These are phyloP conservation scores for Albophoma yamanashiensis DNA, from an alignment of 2,329 filamentous ascomycete species.

Conservation along the genomic window DNA sequence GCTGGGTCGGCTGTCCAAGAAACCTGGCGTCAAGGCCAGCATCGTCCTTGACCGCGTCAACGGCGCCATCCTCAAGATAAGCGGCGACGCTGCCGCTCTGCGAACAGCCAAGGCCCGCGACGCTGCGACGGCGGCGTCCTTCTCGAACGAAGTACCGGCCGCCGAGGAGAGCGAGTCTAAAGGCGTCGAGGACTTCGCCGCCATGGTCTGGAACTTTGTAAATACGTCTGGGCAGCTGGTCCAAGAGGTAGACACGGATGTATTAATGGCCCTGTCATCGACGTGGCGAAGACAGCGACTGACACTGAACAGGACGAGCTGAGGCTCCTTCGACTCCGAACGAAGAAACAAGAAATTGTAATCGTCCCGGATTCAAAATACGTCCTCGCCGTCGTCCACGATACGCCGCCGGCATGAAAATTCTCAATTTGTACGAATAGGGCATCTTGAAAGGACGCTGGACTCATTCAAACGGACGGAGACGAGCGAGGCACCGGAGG, in stretches of 20 bases:
- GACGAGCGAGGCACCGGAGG: not conserved
- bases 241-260: constrained; percentile 62
- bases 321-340: constrained; percentile 64
- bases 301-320: constrained; percentile 53
- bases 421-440: not conserved
- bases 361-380: constrained; percentile 75
- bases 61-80: constrained; percentile 65
- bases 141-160: constrained; percentile 31
- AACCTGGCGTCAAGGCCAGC: constrained; percentile 69
- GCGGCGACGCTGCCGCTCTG: constrained; percentile 54
- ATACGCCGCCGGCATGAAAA: constrained; percentile 57
- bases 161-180: constrained; percentile 39
- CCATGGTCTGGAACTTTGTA: constrained; percentile 67
- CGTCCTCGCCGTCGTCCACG: constrained; percentile 68
- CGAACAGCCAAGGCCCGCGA: constrained; percentile 25
- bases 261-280: constrained; percentile 17
- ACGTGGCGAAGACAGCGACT: constrained; percentile 4
- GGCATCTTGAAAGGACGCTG: not conserved
- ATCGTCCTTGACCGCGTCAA: constrained; percentile 62
- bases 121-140: constrained; percentile 27
- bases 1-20: constrained; percentile 62
- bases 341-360: constrained; percentile 77
- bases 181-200: constrained; percentile 61
- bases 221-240: constrained; percentile 58
- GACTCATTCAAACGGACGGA: not conserved